phyloP scores from a whole-genome alignment of 2,329 filamentous ascomycete species.

The Pseudodiploospora longispora region DNA sequence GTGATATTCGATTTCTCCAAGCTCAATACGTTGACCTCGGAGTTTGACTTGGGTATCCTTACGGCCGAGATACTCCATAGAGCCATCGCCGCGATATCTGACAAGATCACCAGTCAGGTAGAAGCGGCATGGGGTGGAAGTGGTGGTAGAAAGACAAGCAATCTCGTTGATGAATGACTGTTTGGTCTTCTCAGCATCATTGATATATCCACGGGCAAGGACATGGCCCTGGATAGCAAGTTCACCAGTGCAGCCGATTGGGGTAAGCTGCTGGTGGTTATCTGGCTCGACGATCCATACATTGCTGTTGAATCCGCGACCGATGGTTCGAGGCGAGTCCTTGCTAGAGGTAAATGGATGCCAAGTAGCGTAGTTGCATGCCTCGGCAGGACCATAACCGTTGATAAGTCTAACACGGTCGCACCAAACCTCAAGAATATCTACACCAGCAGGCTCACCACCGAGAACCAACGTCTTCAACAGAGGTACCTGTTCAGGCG shows the following conservation, averaged over 20 bases:
- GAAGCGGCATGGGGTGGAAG: conserved; percentile 11
- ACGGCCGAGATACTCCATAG: conserved; percentile 36
- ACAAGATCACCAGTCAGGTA: conserved; percentile 41
- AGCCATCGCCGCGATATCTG: conserved; percentile 28
- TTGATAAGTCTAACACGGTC: conserved; percentile 27
- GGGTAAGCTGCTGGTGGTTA: conserved; percentile 12
- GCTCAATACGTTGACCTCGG: conserved; percentile 45
- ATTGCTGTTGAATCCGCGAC: conserved; percentile 4
- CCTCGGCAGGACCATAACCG: conserved; percentile 35
- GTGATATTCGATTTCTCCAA: conserved; percentile 18
- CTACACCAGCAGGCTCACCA: conserved; percentile 4
- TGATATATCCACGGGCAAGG: conserved; percentile 41
- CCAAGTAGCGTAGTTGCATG: conserved; percentile 17
- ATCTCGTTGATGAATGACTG: conserved; percentile 39
- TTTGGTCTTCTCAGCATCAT: conserved; percentile 29
- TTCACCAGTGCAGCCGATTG: conserved; percentile 20
- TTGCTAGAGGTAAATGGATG: background rate
- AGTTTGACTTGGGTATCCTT: conserved; percentile 51
- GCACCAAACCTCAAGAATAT: conserved; percentile 2
- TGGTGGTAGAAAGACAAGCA: background rate
- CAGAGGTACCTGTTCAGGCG: conserved; percentile 3
- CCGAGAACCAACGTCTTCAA: conserved; percentile 6
- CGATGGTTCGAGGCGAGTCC: conserved; percentile 4
- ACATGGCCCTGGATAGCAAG: conserved; percentile 32
- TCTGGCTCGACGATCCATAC: conserved; percentile 15